Evolutionary conservation across 495 filamentous ascomycete genomes (phyloP), one percentile per base, ranked within the genome.

Genomic region (Cudoniella acicularis): DNA sequence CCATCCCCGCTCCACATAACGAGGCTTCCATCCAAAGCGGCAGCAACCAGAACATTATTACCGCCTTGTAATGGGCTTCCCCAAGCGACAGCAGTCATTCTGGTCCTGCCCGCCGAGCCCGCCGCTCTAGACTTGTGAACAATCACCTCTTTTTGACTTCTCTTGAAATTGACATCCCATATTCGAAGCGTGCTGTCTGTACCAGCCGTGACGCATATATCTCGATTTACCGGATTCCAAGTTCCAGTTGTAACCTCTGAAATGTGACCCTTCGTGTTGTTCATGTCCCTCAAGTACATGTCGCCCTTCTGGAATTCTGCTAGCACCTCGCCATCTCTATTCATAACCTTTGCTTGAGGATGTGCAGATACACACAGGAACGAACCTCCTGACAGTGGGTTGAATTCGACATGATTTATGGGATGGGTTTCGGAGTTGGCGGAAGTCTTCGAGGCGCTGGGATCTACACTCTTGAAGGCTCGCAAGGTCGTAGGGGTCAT

Each of bases 241-340:
- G 84, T 85, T 2, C 90, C 94, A 20, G 85, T 86, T 22, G 89
- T 89, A 25, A 95, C 85, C 72, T 96, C 94, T 1, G 92, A 89
- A 41, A 96, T 83, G 68, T 98, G 94, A 0, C 94, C 94, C 67
- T 97, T 98, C 0, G 94, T 98, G 68, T 97, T 90, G 69, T 97
- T 80, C 83, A 96, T 90, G 67, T 98, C 95, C 41, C 94, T 82
- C 56, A 98, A 73, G 68, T 98, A 98, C 93, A 96, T 96, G 67
- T 98, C 94, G 20, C 94, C 94, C 73, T 98, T 98, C 54, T 88
- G 85, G 62, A 96, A 96, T 70, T 97, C 91, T 1, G 87, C 85
- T 11, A 92, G 56, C 10, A 86, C 79, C 41, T 92, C 91, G 8
- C 94, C 94, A 75, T 98, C 93, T 61, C 94, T 85, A 66, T 81